Conservation (phyloP, 495 filamentous ascomycete genomes). For the Penicillium canescens region DNA sequence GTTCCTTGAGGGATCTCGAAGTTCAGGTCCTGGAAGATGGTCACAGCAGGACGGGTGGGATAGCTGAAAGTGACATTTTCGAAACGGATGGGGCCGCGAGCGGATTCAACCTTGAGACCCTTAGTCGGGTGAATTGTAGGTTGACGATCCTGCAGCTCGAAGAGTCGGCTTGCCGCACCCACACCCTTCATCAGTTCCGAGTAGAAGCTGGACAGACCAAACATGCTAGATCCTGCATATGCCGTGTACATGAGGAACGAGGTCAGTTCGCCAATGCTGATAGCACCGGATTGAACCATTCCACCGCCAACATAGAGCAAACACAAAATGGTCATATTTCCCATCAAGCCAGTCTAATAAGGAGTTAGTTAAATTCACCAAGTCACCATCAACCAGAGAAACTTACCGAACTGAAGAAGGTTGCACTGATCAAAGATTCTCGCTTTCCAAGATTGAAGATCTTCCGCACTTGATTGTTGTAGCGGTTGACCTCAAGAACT, state of each 20-base stretch:
- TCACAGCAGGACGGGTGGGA: conserved; percentile 85
- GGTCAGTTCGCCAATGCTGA: conserved; percentile 90
- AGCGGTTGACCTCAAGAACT: conserved; percentile 81
- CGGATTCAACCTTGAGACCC: conserved; percentile 73
- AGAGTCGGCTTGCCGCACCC: conserved; percentile 89
- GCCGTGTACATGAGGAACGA: conserved; percentile 98
- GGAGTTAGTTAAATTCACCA: conserved; percentile 14
- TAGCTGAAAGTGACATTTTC: conserved; percentile 84
- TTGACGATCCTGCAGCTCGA: conserved; percentile 92
- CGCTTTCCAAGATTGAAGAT: conserved; percentile 85
- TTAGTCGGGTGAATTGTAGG: conserved; percentile 82
- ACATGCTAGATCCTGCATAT: conserved; percentile 87
- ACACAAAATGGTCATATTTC: conserved; percentile 94
- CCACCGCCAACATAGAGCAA: conserved; percentile 87
- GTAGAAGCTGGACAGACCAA: conserved; percentile 93
- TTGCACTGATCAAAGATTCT: conserved; percentile 85
- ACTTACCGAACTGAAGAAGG: conserved; percentile 79
- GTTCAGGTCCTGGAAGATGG: conserved; percentile 82
- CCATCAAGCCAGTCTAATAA: conserved; percentile 73
- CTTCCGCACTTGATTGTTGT: conserved; percentile 87
- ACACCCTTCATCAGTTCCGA: conserved; percentile 99
- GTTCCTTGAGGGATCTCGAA: conserved; percentile 91
- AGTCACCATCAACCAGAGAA: not conserved
- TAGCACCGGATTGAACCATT: conserved; percentile 81
- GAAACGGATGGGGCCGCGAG: conserved; percentile 84